Evolutionary conservation across 805 yeast species (phyloP), one percentile per base, ranked within the genome.

Genomic region (Hanseniaspora jakobsenii): DNA sequence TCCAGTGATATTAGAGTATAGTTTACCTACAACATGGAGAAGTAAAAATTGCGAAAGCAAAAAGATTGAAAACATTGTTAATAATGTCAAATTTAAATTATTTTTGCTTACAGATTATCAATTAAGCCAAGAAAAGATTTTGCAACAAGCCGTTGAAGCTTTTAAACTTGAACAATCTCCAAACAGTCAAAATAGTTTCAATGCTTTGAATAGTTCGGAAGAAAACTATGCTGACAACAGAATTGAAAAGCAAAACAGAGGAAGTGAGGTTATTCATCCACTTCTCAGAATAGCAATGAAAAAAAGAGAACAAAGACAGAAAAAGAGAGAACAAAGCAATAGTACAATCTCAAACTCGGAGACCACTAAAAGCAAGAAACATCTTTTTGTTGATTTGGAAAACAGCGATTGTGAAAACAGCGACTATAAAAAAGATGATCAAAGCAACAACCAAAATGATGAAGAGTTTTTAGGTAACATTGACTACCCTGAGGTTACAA

Each of bases 61-160:
- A 5, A 42, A 42, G 31, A 32, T 42, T 2, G 32, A 37, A 16
- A 17, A 24, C 12, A 42, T 42, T 3, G 39, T 35, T 9, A 38
- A 45, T 16, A 29, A 31, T 1, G 44, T 45, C 6, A 38, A 29
- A 13, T 45, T 45, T 21, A 38, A 45, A 19, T 10, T 45, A 14
- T 45, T 38, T 45, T 29, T 45, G 28, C 12, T 45, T 13, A 45
- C 48, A 3, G 48, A 45, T 36, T 45, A 45, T 21, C 28, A 35
- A 29, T 27, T 38, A 14, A 36, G 35, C 4, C 40, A 35, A 14
- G 47, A 32, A 22, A 37, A 37, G n/a, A 14, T 37, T 9, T 23
- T 44, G 17, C 28, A 29, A 32, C 42, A 37, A 18, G 38, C 38
- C 7, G 22, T 32, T 8, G 36, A 44, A 17, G n/a, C n/a, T n/a